These are phyloP conservation scores for Trichothecium sympodiale DNA, from an alignment of 2,329 filamentous ascomycete species.

Conservation along the genomic window DNA sequence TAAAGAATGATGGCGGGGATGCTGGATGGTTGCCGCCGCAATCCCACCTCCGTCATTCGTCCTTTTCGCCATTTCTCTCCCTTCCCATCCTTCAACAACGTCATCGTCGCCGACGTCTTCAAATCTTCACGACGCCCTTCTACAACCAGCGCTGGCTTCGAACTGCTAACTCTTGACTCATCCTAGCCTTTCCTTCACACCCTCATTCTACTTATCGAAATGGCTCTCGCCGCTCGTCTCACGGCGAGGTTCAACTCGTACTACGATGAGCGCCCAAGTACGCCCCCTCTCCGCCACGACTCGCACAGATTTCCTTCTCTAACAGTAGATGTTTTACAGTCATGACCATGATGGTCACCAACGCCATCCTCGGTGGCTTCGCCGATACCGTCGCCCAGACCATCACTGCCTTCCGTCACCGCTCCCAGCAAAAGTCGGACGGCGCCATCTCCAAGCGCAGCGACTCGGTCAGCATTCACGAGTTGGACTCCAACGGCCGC, in stretches of 20 bases:
- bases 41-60: too few species aligned
- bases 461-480: conserved; percentile 76
- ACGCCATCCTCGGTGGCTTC: conserved; percentile 87
- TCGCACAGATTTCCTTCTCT: background rate
- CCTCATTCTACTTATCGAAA: conserved; percentile 76
- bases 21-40: too few species aligned
- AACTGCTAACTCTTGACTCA: conserved; percentile 2
- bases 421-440: conserved; percentile 51
- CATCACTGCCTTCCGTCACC: conserved; percentile 70
- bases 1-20: too few species aligned
- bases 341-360: conserved; percentile 98
- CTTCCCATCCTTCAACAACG: background rate
- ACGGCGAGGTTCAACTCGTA: conserved; percentile 85
- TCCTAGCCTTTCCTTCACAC: conserved; percentile 75
- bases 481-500: conserved; percentile 51
- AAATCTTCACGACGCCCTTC: background rate
- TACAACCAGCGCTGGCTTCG: background rate
- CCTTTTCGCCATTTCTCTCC: conserved; percentile 1
- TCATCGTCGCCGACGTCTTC: background rate
- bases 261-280: conserved; percentile 82
- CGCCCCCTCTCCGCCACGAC: conserved; percentile 12
- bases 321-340: conserved; percentile 46
- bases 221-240: conserved; percentile 73
- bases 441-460: conserved; percentile 47
- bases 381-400: conserved; percentile 94